Conservation (phyloP, 768 basidiomycete genomes). For the Naematelia aurantialba region DNA sequence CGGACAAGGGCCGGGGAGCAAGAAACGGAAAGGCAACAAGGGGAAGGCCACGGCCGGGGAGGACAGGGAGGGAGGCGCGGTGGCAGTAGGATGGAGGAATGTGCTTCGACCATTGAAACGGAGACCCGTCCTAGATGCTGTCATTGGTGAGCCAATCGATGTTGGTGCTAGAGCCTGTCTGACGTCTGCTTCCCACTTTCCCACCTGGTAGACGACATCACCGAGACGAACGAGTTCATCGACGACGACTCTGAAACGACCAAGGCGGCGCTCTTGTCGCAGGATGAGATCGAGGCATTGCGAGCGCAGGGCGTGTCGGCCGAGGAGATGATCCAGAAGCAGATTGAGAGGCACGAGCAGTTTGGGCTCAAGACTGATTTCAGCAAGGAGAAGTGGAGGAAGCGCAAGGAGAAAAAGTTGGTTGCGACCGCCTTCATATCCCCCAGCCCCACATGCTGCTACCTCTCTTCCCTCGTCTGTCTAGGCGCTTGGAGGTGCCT, state of each 20-base stretch:
- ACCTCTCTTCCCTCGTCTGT: not conserved
- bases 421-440: slow-evolving; percentile 31
- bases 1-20: slow-evolving; percentile 1
- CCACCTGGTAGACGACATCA: slow-evolving; percentile 73
- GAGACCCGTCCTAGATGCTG: slow-evolving; percentile 31
- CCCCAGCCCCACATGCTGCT: not conserved
- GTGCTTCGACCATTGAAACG: slow-evolving; percentile 30
- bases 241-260: slow-evolving; percentile 62
- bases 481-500: not conserved
- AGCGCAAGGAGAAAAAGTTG: slow-evolving; percentile 94
- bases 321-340: slow-evolving; percentile 90
- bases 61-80: slow-evolving; percentile 58
- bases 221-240: slow-evolving; percentile 94
- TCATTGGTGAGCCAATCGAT: slow-evolving; percentile 27
- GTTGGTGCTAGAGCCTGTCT: not conserved
- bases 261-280: slow-evolving; percentile 57
- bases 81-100: slow-evolving; percentile 28
- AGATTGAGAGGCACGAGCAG: slow-evolving; percentile 87
- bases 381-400: slow-evolving; percentile 97
- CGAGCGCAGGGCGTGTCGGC: slow-evolving; percentile 78
- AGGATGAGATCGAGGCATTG: slow-evolving; percentile 78
- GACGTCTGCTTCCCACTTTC: not conserved
- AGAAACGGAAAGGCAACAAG: slow-evolving; percentile 56
- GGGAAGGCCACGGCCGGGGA: slow-evolving; percentile 55
- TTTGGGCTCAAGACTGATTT: slow-evolving; percentile 95